phyloP scores from a whole-genome alignment of 1,139 yeast genomes.

The Taphrina pruni region DNA sequence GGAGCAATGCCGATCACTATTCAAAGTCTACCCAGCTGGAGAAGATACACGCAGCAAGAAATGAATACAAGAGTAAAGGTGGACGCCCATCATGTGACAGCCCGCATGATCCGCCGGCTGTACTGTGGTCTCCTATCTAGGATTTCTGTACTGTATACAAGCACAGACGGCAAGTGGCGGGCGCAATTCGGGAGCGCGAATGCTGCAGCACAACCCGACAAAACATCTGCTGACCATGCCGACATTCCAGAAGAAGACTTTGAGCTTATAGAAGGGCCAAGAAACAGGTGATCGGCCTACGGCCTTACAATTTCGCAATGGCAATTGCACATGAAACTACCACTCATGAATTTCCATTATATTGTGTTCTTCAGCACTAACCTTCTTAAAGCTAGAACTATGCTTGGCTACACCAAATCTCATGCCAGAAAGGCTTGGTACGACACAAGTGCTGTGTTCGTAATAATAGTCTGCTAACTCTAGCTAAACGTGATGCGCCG shows the following conservation, averaged over 20 bases:
- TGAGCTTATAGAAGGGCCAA: background rate
- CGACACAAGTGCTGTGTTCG: no score
- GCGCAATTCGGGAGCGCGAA: background rate
- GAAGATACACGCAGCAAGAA: background rate
- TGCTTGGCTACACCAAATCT: no score
- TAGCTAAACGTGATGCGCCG: background rate
- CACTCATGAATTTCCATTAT: no score
- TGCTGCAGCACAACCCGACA: background rate
- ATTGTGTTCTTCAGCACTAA: no score
- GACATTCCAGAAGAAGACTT: background rate
- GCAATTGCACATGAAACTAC: no score
- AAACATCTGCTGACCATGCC: background rate
- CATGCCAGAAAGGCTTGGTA: no score
- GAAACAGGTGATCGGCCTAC: background rate
- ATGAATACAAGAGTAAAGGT: background rate
- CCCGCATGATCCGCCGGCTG: constrained; percentile 4
- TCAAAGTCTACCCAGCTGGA: constrained; percentile 8
- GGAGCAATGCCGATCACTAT: background rate
- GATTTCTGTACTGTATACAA: constrained; percentile 3
- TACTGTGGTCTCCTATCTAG: constrained; percentile 2
- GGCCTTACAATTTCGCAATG: no score
- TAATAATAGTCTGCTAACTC: no score
- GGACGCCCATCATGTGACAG: constrained; percentile 12
- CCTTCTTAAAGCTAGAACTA: no score
- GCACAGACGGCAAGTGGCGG: constrained; percentile 5